Percentiles rank a stretch among this genome's conserved stretches.
phyloP scores from a whole-genome alignment of 441 rosid species.

The Pelargonium cotyledonis region DNA sequence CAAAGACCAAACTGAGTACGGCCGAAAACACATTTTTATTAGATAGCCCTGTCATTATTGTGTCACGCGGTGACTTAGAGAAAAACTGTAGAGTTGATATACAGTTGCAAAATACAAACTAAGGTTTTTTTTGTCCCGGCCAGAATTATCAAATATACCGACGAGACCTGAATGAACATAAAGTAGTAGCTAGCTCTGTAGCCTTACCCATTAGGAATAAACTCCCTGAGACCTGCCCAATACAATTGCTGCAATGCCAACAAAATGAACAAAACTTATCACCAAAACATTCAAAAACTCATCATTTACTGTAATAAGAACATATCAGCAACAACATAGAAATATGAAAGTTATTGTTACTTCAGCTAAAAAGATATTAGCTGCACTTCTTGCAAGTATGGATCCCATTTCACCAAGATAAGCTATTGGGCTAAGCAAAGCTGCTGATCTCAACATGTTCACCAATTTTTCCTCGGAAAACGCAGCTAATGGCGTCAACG shows the following conservation, averaged over 20 bases:
- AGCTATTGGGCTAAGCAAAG: slow-evolving; percentile 31
- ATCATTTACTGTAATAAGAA: not conserved
- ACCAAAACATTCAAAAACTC: no score
- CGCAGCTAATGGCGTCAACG: slow-evolving; percentile 29
- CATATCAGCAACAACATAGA: no score
- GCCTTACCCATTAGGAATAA: slow-evolving; percentile 34
- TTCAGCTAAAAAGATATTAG: slow-evolving; percentile 24
- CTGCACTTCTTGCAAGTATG: slow-evolving; percentile 21
- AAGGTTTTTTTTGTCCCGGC: no score
- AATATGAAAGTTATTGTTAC: slow-evolving; percentile 12
- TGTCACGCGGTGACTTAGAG: no score
- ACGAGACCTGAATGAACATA: not conserved
- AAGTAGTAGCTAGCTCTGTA: not conserved
- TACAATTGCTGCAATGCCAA: slow-evolving; percentile 30
- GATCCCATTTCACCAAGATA: slow-evolving; percentile 23
- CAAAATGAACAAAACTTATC: not conserved
- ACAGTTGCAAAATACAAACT: no score
- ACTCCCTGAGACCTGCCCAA: slow-evolving; percentile 40
- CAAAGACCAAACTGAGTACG: no score
- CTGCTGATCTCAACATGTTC: slow-evolving; percentile 26
- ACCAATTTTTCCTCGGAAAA: slow-evolving; percentile 21
- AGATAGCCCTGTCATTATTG: no score
- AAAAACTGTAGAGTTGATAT: no score
- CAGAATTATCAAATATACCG: no score
- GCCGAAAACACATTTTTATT: no score